Evolutionary conservation across 352 stramenopile species (phyloP).

Genomic region (Pythium folliculosum): DNA sequence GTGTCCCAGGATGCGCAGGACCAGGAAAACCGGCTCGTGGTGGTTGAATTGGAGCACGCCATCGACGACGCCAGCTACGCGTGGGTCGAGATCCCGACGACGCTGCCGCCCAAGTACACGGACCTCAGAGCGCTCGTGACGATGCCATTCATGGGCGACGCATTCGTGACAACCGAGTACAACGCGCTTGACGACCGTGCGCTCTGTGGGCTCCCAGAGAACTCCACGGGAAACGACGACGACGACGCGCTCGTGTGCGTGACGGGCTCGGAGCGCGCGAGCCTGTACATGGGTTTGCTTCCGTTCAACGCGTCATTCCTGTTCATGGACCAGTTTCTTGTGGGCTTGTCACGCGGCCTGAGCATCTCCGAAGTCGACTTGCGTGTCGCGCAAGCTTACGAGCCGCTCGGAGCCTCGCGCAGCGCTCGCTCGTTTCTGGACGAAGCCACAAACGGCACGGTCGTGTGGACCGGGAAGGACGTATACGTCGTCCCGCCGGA

Average conservation of each 20-base stretch:
- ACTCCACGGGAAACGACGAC: neutral
- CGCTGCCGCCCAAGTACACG: constrained; percentile 13
- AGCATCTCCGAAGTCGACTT: constrained; percentile 1
- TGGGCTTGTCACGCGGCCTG: constrained; percentile 10
- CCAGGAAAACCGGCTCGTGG: constrained; percentile 10
- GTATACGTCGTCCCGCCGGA: neutral
- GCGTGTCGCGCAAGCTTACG: constrained; percentile 19
- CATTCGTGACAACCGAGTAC: neutral
- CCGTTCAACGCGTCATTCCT: constrained; percentile 24
- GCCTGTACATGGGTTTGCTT: neutral
- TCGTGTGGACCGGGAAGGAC: constrained; percentile 19
- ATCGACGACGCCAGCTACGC: neutral
- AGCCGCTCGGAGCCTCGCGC: constrained; percentile 20
- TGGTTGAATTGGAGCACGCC: constrained; percentile 24
- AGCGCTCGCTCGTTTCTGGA: constrained; percentile 17
- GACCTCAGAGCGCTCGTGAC: constrained; percentile 10
- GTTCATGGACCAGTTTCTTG: constrained; percentile 16
- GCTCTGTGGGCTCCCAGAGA: constrained; percentile 1
- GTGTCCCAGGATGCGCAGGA: neutral
- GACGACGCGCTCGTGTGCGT: constrained; percentile 21
- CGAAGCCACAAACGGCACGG: constrained; percentile 15
- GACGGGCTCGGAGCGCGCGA: constrained; percentile 12
- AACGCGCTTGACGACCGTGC: constrained; percentile 14
- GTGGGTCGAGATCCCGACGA: constrained; percentile 11
- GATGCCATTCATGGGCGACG: neutral